phyloP scores from a whole-genome alignment of 176 grass and related monocot genomes.

The Oropetium thomaeum region DNA sequence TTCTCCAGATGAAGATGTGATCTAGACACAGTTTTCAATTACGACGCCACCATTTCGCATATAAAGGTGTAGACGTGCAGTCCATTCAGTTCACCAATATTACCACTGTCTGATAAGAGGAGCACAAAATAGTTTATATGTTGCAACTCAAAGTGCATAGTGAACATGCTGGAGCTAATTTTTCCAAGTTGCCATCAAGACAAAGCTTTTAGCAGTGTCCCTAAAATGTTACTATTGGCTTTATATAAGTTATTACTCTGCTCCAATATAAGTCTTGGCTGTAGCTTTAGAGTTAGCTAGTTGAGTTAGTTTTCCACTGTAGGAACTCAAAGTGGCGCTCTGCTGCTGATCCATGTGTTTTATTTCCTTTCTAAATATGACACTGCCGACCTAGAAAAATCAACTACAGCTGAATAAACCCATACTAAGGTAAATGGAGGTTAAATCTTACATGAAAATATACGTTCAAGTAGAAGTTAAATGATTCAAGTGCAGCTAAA shows the following conservation, averaged over 20 bases:
- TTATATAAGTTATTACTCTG: constrained; percentile 2
- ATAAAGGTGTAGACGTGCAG: neutral
- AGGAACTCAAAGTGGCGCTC: constrained; percentile 1
- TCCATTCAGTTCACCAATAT: constrained; percentile 11
- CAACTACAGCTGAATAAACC: constrained; percentile 10
- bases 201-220: constrained; percentile 6
- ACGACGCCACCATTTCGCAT: neutral
- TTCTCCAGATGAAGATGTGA: constrained; percentile 8
- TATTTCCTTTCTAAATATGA: neutral
- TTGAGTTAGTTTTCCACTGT: neutral
- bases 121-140: constrained; percentile 19
- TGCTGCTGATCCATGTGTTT: neutral
- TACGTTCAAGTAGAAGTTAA: neutral
- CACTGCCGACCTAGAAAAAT: neutral
- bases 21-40: constrained; percentile 23
- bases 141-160: constrained; percentile 27
- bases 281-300: constrained; percentile 5
- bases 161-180: neutral
- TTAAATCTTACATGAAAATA: constrained; percentile 17
- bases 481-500: constrained; percentile 16
- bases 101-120: neutral
- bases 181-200: constrained; percentile 7
- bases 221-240: neutral
- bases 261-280: constrained; percentile 1
- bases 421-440: neutral